A percentile compares a stretch with the other conserved stretches of the same genome.
phyloP scores from a whole-genome alignment of 495 filamentous ascomycete species.

The Penicillium flavigenum region DNA sequence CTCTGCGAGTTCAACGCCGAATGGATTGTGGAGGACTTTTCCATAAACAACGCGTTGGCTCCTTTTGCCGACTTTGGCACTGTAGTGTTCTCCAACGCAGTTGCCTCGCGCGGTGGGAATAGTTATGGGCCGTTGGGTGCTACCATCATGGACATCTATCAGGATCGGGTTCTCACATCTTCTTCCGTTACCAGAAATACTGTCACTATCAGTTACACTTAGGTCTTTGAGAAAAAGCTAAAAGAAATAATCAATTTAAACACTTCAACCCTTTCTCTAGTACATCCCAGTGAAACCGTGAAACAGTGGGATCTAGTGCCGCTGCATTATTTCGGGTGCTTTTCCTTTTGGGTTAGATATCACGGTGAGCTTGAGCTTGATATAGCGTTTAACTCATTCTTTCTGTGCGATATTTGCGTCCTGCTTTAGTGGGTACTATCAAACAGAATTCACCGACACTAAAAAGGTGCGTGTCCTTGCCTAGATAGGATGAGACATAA shows the following conservation, averaged over 20 bases:
- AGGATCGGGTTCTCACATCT: slow-evolving; percentile 43
- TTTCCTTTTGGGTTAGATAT: not conserved
- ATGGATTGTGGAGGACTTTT: slow-evolving; percentile 63
- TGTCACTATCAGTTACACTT: slow-evolving; percentile 26
- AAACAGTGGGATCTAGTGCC: not conserved
- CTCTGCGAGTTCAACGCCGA: slow-evolving; percentile 50
- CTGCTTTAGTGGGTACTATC: not conserved
- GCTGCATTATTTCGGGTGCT: not conserved
- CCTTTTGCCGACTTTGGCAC: slow-evolving; percentile 55
- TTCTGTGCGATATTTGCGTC: not conserved
- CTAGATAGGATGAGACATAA: not conserved
- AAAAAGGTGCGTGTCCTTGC: not conserved
- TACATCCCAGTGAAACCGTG: not conserved
- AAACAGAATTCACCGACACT: not conserved
- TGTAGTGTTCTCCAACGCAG: slow-evolving; percentile 45
- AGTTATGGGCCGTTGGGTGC: slow-evolving; percentile 36
- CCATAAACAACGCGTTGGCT: slow-evolving; percentile 40
- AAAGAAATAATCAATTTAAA: not conserved
- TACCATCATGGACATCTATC: slow-evolving; percentile 49
- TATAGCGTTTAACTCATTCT: not conserved
- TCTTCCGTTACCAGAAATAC: slow-evolving; percentile 32
- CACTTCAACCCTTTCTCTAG: too few species aligned
- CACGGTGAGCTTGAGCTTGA: not conserved
- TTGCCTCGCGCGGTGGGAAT: slow-evolving; percentile 24
- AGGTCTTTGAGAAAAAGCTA: not conserved